phyloP scores from a whole-genome alignment of 179 eudicot genomes.

The Camellia oleifera region DNA sequence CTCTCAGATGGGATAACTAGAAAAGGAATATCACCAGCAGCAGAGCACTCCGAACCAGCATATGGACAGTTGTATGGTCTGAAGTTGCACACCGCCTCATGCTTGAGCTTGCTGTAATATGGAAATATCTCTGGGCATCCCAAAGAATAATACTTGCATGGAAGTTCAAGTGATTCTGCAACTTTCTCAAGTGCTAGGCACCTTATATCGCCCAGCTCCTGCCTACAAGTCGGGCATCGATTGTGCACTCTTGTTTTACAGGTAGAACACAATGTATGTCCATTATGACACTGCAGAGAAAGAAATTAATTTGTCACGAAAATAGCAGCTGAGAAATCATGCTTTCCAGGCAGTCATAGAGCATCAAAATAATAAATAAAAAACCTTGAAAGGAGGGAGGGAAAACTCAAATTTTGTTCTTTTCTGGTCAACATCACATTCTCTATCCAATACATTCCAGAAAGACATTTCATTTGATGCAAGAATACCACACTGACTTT shows the following conservation, averaged over 20 bases:
- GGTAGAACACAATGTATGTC: conserved; percentile 62
- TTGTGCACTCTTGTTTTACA: conserved; percentile 63
- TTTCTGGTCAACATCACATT: neutral
- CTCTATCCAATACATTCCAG: neutral
- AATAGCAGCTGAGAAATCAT: neutral
- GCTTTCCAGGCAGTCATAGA: neutral
- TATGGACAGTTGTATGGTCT: conserved; percentile 69
- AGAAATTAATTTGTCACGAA: neutral
- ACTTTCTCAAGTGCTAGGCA: conserved; percentile 62
- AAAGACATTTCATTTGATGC: neutral
- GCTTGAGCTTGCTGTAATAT: conserved; percentile 64
- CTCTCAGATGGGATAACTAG: conserved; percentile 60
- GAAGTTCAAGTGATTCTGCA: conserved; percentile 60
- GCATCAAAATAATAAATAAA: neutral
- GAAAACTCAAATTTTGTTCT: neutral
- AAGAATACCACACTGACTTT: neutral
- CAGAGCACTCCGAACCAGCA: conserved; percentile 64
- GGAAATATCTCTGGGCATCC: conserved; percentile 72
- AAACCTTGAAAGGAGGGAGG: neutral
- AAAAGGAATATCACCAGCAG: conserved; percentile 50
- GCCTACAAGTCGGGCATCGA: conserved; percentile 66
- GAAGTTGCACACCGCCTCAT: conserved; percentile 53
- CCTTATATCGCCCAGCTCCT: conserved; percentile 64
- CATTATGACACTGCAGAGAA: conserved; percentile 56
- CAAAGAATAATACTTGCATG: conserved; percentile 50